These are phyloP conservation scores for Pseudisothecium myosuroides DNA, from an alignment of 225 moss, liverwort and hornwort genomes.

Conservation along the genomic window DNA sequence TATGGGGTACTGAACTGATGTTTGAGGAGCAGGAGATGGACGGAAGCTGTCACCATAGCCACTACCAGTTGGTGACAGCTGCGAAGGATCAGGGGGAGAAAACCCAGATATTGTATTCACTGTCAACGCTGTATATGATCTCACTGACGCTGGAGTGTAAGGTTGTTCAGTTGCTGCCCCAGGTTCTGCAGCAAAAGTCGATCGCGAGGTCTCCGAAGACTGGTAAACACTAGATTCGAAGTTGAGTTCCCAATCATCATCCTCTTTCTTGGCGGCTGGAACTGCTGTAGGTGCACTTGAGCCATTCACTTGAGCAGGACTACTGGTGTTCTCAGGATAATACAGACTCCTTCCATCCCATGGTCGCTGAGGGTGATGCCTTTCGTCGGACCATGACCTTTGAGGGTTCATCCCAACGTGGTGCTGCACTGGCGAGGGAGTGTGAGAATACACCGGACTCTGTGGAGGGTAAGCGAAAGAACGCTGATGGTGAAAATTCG, in stretches of 20 bases:
- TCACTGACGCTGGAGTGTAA: background rate
- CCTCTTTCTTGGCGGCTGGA: constrained; percentile 34
- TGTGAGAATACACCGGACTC: constrained; percentile 11
- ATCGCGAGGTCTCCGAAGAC: constrained; percentile 13
- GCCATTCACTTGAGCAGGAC: constrained; percentile 6
- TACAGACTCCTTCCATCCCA: constrained; percentile 32
- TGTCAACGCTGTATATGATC: constrained; percentile 10
- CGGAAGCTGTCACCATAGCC: constrained; percentile 55
- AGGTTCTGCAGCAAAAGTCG: background rate
- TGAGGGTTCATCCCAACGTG: constrained; percentile 1
- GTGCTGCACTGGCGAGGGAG: constrained; percentile 16
- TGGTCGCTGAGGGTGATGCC: constrained; percentile 8
- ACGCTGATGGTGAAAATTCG: constrained; percentile 24
- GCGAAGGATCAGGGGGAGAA: constrained; percentile 42
- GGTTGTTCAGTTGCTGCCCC: background rate
- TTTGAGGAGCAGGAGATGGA: constrained; percentile 23
- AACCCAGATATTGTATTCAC: constrained; percentile 24
- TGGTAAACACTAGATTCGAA: constrained; percentile 41
- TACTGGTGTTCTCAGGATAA: constrained; percentile 9
- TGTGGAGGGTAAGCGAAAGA: constrained; percentile 18
- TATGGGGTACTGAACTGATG: constrained; percentile 12
- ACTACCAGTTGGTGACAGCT: constrained; percentile 49
- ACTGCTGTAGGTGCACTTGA: constrained; percentile 5
- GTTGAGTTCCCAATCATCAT: constrained; percentile 51
- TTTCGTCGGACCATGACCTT: constrained; percentile 16